Evolutionary conservation across 2,329 filamentous ascomycete genomes (phyloP).

Genomic region (Sphaerulina vaccinii): DNA sequence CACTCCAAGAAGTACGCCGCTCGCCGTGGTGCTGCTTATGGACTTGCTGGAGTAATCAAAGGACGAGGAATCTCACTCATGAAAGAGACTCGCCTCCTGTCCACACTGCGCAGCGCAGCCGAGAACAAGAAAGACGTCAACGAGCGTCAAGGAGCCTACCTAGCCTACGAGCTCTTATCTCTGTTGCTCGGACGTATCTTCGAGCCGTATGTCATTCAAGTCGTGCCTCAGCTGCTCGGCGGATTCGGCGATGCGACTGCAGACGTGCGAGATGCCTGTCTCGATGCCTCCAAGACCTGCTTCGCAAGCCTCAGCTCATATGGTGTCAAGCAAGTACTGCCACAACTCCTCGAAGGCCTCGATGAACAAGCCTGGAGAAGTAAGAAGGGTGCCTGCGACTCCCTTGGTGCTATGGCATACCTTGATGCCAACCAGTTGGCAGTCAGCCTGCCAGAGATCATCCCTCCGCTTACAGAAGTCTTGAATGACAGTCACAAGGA

Average conservation of each 20-base stretch:
- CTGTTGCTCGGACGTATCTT: constrained; percentile 83
- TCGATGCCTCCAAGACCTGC: constrained; percentile 90
- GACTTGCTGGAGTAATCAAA: constrained; percentile 82
- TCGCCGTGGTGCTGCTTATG: constrained; percentile 90
- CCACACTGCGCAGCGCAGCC: constrained; percentile 73
- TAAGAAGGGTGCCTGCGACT: constrained; percentile 96
- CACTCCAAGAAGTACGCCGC: constrained; percentile 88
- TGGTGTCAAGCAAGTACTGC: constrained; percentile 91
- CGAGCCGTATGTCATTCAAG: constrained; percentile 94
- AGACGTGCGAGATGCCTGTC: constrained; percentile 87
- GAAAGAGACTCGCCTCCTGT: constrained; percentile 81
- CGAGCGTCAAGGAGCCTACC: constrained; percentile 81
- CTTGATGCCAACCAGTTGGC: constrained; percentile 93
- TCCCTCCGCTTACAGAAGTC: constrained; percentile 89
- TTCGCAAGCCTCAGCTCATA: constrained; percentile 92
- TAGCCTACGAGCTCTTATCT: constrained; percentile 89
- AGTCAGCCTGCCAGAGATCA: constrained; percentile 89
- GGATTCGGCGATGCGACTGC: constrained; percentile 86
- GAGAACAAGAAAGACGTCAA: constrained; percentile 94
- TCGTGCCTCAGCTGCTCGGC: constrained; percentile 83
- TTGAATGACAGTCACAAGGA: constrained; percentile 98
- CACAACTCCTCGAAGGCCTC: constrained; percentile 84
- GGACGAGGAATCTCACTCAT: constrained; percentile 83
- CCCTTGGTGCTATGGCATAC: constrained; percentile 97
- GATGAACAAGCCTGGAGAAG: constrained; percentile 97